Evolutionary conservation across 805 yeast genomes (phyloP).

Genomic region (Vanderwaltozyma verrucispora): DNA sequence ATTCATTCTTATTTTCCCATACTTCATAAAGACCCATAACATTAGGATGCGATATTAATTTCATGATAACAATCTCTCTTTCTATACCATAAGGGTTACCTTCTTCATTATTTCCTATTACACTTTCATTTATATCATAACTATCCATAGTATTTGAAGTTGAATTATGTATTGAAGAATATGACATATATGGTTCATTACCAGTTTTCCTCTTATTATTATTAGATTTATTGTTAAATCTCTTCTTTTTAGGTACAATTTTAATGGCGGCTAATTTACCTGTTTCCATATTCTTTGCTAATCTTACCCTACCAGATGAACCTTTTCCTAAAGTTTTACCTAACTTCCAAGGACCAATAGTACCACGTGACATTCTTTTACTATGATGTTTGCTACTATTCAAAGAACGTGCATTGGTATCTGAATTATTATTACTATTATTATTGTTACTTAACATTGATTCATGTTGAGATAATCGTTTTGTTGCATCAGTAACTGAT

Average conservation of each 20-base stretch:
- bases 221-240: constrained; percentile 31
- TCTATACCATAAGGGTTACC: constrained; percentile 81
- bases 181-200: constrained; percentile 1
- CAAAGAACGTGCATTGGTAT: neutral
- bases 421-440: constrained; percentile 12
- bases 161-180: constrained; percentile 6
- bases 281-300: constrained; percentile 57
- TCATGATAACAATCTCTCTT: constrained; percentile 95
- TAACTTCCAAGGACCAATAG: constrained; percentile 74
- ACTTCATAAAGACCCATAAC: constrained; percentile 91
- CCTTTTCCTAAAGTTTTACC: constrained; percentile 77
- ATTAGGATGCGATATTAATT: constrained; percentile 85
- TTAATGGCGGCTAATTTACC: constrained; percentile 79
- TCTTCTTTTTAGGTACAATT: constrained; percentile 54
- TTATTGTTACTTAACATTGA: constrained; percentile 14
- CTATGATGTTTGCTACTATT: neutral
- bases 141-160: constrained; percentile 3
- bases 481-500: constrained; percentile 28
- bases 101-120: constrained; percentile 5
- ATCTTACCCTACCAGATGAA: constrained; percentile 68
- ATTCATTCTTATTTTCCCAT: constrained; percentile 92
- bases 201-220: constrained; percentile 1
- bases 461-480: constrained; percentile 25
- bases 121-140: constrained; percentile 6
- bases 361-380: constrained; percentile 27